Evolutionary conservation across 805 yeast species (phyloP), one percentile per base, ranked within the genome.

Genomic region (Cyberlindnera meyerae): DNA sequence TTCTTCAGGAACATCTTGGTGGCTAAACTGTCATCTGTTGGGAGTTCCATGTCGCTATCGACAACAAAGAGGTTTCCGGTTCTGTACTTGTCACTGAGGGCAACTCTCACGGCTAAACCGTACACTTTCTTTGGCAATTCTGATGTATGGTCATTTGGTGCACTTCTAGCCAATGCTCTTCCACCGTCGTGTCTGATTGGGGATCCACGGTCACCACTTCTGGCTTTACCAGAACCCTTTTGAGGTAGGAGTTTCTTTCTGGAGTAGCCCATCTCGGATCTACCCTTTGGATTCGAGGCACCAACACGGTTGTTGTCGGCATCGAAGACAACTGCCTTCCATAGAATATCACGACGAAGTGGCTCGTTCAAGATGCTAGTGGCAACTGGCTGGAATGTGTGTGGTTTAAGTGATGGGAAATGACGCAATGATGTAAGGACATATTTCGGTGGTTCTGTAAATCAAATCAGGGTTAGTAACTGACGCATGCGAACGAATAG

Each of bases 181-280:
- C 90, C 88, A 59, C 96, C 96, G 54, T 83, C 86, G 54, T 77
- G 79, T 65, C 96, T 79, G 30, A 80, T 82, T 33, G 98, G 98
- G 17, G 96, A 86, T 54, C 89, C 90, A 41, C 84, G 88, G 63
- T 89, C 97, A 67, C 99, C 99, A 37, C 77, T 82, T 70, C 99
- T 80, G 36, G 99, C 99, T 44, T 75, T 73, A 64, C 99, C 99
- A 12, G 86, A 67, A 42, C 97, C 97, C 63, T 93, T 93, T 64
- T 93, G 98, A 21, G 87, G 85, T 26, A 77, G 70, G 48, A 93
- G 66, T 58, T 93, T 93, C 54, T 74, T 73, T 61, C 94, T 75
- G 17, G 95, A 82, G 60, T 75, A 89, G 42, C 89, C 88, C 62
- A 82, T 82, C 50, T 86, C 90, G 25, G 85, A 75, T 62, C 96